A percentile compares a stretch with the other conserved stretches of the same genome.
Conservation (phyloP, 176 grass and related monocot genomes). For the Poa annua region DNA sequence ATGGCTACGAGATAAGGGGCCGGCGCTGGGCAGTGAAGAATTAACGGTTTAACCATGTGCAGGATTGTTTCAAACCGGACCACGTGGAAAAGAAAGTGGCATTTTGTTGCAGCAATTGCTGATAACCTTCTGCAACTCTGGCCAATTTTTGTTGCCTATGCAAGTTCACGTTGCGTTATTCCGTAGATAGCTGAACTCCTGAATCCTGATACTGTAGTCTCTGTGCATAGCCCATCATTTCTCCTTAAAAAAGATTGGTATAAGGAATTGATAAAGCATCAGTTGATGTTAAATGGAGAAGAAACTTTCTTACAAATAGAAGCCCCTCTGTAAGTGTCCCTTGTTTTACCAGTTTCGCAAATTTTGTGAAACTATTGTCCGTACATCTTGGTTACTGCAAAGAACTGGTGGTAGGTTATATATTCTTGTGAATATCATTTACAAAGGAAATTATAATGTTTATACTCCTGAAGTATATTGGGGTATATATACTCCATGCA, state of each 20-base stretch:
- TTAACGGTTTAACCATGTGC: constrained; percentile 34
- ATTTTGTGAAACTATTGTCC: not conserved
- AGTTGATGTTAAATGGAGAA: not conserved
- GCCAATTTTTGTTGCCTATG: constrained; percentile 31
- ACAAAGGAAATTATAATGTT: no score
- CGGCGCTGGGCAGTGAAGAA: constrained; percentile 66
- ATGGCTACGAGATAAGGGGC: constrained; percentile 64
- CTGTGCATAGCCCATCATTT: constrained; percentile 39
- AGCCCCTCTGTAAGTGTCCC: not conserved
- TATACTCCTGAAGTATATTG: not conserved
- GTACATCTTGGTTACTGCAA: not conserved
- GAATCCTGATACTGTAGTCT: constrained; percentile 14
- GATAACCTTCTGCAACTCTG: constrained; percentile 24
- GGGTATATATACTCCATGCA: not conserved
- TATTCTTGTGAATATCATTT: not conserved
- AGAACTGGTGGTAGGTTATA: not conserved
- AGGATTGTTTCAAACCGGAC: constrained; percentile 29
- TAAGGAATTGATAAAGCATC: not conserved
- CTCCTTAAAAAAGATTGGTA: not conserved
- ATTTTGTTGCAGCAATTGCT: not conserved
- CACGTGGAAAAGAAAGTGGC: constrained; percentile 8
- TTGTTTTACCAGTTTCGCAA: not conserved
- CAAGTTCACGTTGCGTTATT: constrained; percentile 29
- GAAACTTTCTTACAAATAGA: not conserved
- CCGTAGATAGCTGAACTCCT: constrained; percentile 35